Percentiles rank a stretch among this genome's conserved stretches.
These are phyloP conservation scores for Osmanthus fragrans DNA, from an alignment of 257 asterid genomes.

Conservation along the genomic window DNA sequence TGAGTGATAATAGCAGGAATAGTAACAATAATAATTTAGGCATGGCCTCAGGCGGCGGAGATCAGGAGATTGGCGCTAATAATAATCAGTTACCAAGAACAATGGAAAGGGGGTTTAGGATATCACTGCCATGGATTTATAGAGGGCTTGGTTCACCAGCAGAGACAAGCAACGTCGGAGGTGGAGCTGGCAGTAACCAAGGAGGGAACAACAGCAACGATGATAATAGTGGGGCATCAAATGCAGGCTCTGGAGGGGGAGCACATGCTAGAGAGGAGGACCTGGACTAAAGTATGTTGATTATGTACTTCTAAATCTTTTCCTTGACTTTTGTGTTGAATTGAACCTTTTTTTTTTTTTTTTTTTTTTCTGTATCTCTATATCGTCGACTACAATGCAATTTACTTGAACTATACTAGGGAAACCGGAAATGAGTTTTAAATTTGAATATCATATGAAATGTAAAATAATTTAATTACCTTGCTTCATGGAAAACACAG, in stretches of 20 bases:
- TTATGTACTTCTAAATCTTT: conserved; percentile 2
- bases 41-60: conserved; percentile 27
- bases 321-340: neutral
- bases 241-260: conserved; percentile 45
- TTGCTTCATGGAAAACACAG: conserved; percentile 1
- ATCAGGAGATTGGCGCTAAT: conserved; percentile 21
- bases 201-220: conserved; percentile 36
- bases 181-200: conserved; percentile 34
- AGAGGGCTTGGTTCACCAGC: conserved; percentile 65
- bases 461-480: neutral
- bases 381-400: neutral
- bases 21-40: conserved; percentile 18
- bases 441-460: neutral
- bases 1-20: conserved; percentile 19
- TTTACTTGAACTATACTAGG: conserved; percentile 10
- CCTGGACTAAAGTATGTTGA: conserved; percentile 55
- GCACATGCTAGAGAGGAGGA: conserved; percentile 70
- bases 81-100: conserved; percentile 51
- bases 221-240: conserved; percentile 38
- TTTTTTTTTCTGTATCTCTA: conserved; percentile 3
- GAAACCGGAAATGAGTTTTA: neutral
- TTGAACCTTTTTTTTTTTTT: conserved; percentile 12
- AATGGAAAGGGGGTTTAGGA: conserved; percentile 64
- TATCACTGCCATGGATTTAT: conserved; percentile 68
- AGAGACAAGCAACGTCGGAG: conserved; percentile 61